Percentiles rank a stretch among this genome's conserved stretches.
Evolutionary conservation across 108 stramenopile genomes (phyloP).

Genomic region (Nannochloropsis gaditana): DNA sequence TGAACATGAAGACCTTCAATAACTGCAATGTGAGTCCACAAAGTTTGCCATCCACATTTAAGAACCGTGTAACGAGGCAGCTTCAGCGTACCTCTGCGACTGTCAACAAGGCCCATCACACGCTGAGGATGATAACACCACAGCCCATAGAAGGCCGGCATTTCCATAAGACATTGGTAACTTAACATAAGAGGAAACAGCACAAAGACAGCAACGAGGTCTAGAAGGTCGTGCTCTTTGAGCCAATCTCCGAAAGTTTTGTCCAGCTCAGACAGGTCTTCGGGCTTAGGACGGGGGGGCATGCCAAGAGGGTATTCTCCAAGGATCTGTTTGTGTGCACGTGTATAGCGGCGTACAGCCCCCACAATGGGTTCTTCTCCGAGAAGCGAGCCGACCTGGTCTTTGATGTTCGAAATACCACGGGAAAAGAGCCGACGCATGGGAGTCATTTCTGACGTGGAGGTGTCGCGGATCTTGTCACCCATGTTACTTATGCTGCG

Average conservation of each 20-base stretch:
- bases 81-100: not conserved
- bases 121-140: not conserved
- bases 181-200: not conserved
- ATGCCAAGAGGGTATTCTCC: conserved; percentile 12
- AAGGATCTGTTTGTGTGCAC: not conserved
- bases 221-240: not conserved
- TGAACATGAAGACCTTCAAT: not conserved
- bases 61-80: not conserved
- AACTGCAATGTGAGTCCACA: not conserved
- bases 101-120: not conserved
- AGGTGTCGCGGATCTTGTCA: not conserved
- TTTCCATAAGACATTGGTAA: not conserved
- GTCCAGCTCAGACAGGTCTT: not conserved
- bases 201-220: not conserved
- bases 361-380: not conserved
- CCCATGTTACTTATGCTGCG: not conserved
- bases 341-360: not conserved
- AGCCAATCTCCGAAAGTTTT: not conserved
- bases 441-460: not conserved
- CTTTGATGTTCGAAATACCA: not conserved
- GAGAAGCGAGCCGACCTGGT: not conserved
- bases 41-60: not conserved
- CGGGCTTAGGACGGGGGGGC: conserved; percentile 1
- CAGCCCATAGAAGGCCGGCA: not conserved
- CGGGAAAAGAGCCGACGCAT: not conserved